Conservation (phyloP, 257 asterid genomes). For the Handroanthus guayacan region DNA sequence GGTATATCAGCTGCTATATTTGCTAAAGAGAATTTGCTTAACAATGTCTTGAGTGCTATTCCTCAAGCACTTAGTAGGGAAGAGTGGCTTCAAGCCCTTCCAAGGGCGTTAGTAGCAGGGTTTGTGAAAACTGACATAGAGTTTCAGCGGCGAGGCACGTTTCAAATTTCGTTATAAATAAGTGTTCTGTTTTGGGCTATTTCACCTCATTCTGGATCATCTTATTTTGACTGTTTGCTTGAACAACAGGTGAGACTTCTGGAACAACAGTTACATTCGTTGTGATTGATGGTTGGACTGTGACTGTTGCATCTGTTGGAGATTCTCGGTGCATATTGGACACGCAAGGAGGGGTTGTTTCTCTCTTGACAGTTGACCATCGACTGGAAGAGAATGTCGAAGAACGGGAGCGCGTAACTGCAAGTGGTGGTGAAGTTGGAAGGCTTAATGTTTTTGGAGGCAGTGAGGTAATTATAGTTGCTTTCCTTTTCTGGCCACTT, state of each 20-base stretch:
- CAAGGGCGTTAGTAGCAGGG: constrained; percentile 95
- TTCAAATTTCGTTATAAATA: background rate
- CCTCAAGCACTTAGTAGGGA: constrained; percentile 78
- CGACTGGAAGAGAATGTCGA: constrained; percentile 93
- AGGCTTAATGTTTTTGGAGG: constrained; percentile 93
- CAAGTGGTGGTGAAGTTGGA: constrained; percentile 98
- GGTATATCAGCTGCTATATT: constrained; percentile 98
- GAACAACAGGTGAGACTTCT: constrained; percentile 87
- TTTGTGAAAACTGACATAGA: constrained; percentile 97
- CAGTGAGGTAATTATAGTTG: constrained; percentile 63
- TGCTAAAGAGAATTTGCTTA: constrained; percentile 85
- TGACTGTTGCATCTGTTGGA: constrained; percentile 99
- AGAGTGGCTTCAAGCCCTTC: constrained; percentile 98
- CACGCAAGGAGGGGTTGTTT: constrained; percentile 90
- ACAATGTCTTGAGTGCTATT: constrained; percentile 87
- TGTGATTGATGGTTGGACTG: constrained; percentile 96
- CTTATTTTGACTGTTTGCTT: constrained; percentile 35
- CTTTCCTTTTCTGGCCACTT: background rate
- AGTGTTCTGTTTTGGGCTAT: background rate
- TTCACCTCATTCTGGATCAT: constrained; percentile 22
- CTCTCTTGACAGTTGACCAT: constrained; percentile 91
- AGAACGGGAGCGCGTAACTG: constrained; percentile 95
- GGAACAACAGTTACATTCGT: constrained; percentile 98
- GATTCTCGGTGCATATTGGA: constrained; percentile 97
- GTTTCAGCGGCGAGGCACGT: constrained; percentile 84